Percentiles rank a stretch among this genome's conserved stretches.
These are phyloP conservation scores for Dothideomycetes sp. DNA, from an alignment of 2,329 filamentous ascomycete species.

Conservation along the genomic window DNA sequence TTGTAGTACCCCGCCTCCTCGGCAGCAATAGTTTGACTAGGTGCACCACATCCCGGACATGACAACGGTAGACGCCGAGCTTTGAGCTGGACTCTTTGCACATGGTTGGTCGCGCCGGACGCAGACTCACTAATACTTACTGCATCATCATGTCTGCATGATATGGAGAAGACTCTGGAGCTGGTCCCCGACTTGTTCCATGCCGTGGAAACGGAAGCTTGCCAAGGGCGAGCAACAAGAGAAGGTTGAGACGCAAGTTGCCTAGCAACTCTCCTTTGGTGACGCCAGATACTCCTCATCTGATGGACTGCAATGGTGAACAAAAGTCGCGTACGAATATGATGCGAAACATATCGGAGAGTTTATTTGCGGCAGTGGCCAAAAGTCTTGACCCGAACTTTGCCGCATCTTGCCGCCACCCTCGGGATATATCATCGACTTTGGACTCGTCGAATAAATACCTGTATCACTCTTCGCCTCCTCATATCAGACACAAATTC, in stretches of 20 bases:
- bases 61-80: conserved; percentile 32
- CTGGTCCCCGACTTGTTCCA: not conserved
- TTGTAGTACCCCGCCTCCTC: conserved; percentile 49
- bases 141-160: not conserved
- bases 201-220: not conserved
- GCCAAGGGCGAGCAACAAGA: not conserved
- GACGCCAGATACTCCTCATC: not conserved
- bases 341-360: not conserved
- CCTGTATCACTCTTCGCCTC: too few species aligned
- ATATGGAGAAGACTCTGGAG: not conserved
- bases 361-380: conserved; percentile 1
- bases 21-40: conserved; percentile 44
- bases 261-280: not conserved
- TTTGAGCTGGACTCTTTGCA: conserved; percentile 6
- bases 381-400: conserved; percentile 5
- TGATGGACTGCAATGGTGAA: too few species aligned
- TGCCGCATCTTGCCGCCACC: not conserved
- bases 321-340: not conserved
- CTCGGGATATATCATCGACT: too few species aligned
- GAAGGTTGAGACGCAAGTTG: not conserved
- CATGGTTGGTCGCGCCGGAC: not conserved
- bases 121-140: not conserved
- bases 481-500: too few species aligned
- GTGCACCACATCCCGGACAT: conserved; percentile 54
- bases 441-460: too few species aligned